Evolutionary conservation across 108 stramenopile species (phyloP).

Genomic region (Cyclostephanos invisitatus): DNA sequence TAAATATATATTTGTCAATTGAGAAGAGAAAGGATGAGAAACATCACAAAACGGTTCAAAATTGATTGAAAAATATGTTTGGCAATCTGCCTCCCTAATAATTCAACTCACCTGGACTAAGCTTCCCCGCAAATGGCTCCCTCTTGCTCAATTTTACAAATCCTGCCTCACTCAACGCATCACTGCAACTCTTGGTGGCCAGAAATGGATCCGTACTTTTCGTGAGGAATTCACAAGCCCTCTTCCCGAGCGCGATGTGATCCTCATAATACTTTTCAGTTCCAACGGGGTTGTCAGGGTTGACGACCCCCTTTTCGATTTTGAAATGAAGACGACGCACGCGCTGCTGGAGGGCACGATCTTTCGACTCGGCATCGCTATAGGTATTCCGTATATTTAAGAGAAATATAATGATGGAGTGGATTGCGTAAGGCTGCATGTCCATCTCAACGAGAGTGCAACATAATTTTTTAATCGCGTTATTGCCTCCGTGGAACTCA

Average conservation of each 20-base stretch:
- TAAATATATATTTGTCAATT: conserved; percentile 2
- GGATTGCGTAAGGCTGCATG: background rate
- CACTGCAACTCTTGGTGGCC: conserved; percentile 62
- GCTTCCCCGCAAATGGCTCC: conserved; percentile 37
- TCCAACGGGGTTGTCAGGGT: background rate
- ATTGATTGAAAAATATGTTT: too few relatives aligned
- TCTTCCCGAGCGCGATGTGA: conserved; percentile 54
- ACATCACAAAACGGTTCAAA: too few relatives aligned
- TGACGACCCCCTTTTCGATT: conserved; percentile 10
- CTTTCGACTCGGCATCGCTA: conserved; percentile 21
- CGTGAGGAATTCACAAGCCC: conserved; percentile 70
- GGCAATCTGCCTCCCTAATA: background rate
- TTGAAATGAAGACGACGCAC: conserved; percentile 24
- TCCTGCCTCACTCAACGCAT: conserved; percentile 60
- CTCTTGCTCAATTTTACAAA: conserved; percentile 57
- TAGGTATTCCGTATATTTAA: background rate
- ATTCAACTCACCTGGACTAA: conserved; percentile 50
- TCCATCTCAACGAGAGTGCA: background rate
- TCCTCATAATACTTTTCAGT: conserved; percentile 10
- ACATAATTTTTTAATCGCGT: background rate
- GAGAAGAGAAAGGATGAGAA: background rate
- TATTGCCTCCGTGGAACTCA: background rate
- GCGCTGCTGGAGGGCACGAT: conserved; percentile 22
- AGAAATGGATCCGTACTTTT: conserved; percentile 79
- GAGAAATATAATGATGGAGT: background rate